A percentile compares a stretch with the other conserved stretches of the same genome.
Evolutionary conservation across 228 moss, liverwort and hornwort species (phyloP).

Genomic region (Sphagnum magellanicum): DNA sequence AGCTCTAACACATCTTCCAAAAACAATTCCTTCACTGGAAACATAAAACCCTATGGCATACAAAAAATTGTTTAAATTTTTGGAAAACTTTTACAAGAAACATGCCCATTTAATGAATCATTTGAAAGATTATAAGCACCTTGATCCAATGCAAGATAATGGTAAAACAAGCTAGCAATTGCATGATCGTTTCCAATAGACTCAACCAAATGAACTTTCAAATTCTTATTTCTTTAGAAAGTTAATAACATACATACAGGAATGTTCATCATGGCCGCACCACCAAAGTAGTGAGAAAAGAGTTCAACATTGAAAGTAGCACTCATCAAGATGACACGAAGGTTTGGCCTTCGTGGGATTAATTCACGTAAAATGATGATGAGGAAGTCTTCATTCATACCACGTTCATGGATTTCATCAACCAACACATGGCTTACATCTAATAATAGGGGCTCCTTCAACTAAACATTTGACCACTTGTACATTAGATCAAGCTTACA

Average conservation of each 20-base stretch:
- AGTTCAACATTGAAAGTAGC: constrained; percentile 77
- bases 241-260: constrained; percentile 16
- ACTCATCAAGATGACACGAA: constrained; percentile 70
- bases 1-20: constrained; percentile 75
- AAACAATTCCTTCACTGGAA: constrained; percentile 52
- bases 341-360: constrained; percentile 45
- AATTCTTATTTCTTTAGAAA: neutral
- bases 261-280: constrained; percentile 72
- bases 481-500: neutral
- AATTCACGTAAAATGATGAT: constrained; percentile 59
- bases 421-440: constrained; percentile 75
- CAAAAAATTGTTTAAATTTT: neutral
- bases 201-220: neutral
- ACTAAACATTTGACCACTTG: constrained; percentile 11
- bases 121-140: neutral
- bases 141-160: neutral
- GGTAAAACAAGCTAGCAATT: neutral
- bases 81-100: neutral
- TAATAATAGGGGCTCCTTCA: constrained; percentile 72
- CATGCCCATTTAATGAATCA: neutral
- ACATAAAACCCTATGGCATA: constrained; percentile 57
- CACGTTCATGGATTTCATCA: constrained; percentile 91
- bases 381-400: constrained; percentile 88
- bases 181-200: neutral
- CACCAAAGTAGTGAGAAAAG: constrained; percentile 66